A percentile compares a stretch with the other conserved stretches of the same genome.
Conservation (phyloP, 129 eudicot species). For the Saposhnikovia divaricata region DNA sequence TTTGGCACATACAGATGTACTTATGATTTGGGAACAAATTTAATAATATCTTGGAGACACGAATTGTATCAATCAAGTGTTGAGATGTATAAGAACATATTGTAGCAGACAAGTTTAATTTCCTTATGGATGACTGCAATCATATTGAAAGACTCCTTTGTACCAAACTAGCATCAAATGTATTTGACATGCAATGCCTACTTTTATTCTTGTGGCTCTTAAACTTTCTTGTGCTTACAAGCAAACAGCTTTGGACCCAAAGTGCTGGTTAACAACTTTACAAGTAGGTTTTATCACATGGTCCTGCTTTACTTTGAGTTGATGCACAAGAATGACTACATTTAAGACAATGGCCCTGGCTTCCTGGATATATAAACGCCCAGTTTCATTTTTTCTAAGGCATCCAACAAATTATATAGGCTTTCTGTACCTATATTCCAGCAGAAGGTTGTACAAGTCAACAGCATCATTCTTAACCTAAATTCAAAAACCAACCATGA, state of each 20-base stretch:
- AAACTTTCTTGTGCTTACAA: not conserved
- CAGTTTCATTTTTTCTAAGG: not conserved
- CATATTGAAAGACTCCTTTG: not conserved
- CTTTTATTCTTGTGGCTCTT: not conserved
- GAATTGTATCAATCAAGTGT: not conserved
- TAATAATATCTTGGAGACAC: not conserved
- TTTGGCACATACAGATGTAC: constrained; percentile 4
- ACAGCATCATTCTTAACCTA: constrained; percentile 11
- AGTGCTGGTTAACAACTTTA: not conserved
- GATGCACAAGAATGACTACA: not conserved
- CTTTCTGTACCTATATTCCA: constrained; percentile 2
- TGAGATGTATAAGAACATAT: not conserved
- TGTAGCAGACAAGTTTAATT: not conserved
- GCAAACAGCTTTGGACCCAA: constrained; percentile 1
- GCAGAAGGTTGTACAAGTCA: not conserved
- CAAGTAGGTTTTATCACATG: not conserved
- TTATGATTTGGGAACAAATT: not conserved
- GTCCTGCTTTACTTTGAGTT: not conserved
- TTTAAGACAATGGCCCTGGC: not conserved
- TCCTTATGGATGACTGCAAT: not conserved
- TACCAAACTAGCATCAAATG: constrained; percentile 1
- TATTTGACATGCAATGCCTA: not conserved
- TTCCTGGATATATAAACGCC: not conserved
- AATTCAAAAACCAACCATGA: constrained; percentile 18
- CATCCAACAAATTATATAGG: not conserved